Conservation (phyloP, 1,284 basidiomycete species). For the Ceratobasidium sp. region DNA sequence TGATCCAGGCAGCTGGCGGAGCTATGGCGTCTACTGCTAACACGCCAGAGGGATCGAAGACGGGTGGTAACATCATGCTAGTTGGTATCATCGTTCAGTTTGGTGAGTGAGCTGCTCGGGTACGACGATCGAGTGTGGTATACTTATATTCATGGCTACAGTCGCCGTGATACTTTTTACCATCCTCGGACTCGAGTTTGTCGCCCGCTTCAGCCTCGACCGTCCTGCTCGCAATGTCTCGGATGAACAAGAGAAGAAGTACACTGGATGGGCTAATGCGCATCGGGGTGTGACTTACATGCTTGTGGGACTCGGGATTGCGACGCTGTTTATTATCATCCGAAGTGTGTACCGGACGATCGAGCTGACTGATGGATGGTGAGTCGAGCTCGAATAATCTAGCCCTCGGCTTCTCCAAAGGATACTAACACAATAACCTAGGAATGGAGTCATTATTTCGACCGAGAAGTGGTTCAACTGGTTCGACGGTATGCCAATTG, state of each 20-base stretch:
- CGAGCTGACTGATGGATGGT: conserved; percentile 39
- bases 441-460: conserved; percentile 41
- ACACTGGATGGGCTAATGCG: conserved; percentile 17
- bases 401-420: neutral
- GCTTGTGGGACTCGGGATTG: conserved; percentile 43
- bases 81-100: conserved; percentile 50
- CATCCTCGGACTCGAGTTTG: conserved; percentile 16
- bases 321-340: conserved; percentile 42
- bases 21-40: conserved; percentile 50
- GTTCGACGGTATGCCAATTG: conserved; percentile 43
- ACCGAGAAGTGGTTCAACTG: conserved; percentile 44
- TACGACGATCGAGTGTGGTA: no score
- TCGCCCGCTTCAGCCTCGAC: conserved; percentile 1
- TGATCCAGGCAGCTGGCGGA: conserved; percentile 57
- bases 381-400: neutral
- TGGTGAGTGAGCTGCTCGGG: conserved; percentile 44
- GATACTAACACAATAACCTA: neutral
- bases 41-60: conserved; percentile 37
- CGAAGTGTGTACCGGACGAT: conserved; percentile 46
- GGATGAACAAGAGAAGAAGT: neutral
- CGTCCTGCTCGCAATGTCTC: conserved; percentile 10
- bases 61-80: conserved; percentile 49
- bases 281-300: conserved; percentile 39
- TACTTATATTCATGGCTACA: no score
- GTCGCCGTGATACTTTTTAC: conserved; percentile 25